Conservation (phyloP, 2,329 filamentous ascomycete genomes). For the Botrytis paeoniae region DNA sequence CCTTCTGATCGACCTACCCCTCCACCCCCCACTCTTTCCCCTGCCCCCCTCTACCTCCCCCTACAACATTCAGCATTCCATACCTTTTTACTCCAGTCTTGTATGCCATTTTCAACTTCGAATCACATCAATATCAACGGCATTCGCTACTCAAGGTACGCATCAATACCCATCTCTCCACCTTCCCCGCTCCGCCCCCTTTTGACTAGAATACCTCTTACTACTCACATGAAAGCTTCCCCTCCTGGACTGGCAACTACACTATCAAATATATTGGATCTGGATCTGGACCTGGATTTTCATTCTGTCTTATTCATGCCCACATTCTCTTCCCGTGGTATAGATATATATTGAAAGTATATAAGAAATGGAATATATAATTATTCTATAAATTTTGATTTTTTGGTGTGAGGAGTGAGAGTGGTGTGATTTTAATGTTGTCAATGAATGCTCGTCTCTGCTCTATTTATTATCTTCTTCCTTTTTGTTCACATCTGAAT, state of each 20-base stretch:
- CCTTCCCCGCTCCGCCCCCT: not conserved
- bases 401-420: not conserved
- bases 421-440: not conserved
- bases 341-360: not conserved
- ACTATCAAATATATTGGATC: not conserved
- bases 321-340: not conserved
- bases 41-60: not conserved
- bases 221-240: conserved; percentile 36
- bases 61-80: not conserved
- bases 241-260: not conserved
- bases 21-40: conserved; percentile 6
- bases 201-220: conserved; percentile 24
- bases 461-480: not conserved
- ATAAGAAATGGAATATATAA: not conserved
- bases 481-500: not conserved
- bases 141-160: conserved; percentile 23
- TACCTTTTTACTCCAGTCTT: not conserved
- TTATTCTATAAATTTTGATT: not conserved
- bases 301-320: not conserved
- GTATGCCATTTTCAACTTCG: not conserved
- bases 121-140: not conserved
- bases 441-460: not conserved
- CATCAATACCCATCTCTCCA: conserved; percentile 17
- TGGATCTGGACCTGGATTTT: conserved; percentile 5
- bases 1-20: conserved; percentile 18